Base-by-base conservation (phyloP, 1,139 yeast genomes). In the Candida neerlandica region DNA sequence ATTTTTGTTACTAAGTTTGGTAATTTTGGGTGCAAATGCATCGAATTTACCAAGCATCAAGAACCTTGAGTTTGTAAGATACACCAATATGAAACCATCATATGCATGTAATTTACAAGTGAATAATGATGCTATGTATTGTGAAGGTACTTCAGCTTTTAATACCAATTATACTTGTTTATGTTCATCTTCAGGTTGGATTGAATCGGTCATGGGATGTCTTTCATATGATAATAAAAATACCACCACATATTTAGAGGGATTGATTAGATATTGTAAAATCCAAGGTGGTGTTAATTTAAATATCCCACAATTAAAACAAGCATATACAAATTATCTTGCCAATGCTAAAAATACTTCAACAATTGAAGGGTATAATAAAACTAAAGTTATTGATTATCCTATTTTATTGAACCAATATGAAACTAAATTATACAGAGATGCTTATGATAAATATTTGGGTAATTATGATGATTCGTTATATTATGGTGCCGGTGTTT, bases 401-500 rank as follows among this genome's bases (percentile, higher is more conserved):
- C 50, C 52, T 2, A 21, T 49, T 4, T 11, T 30, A 16, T 37
- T 46, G 10, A 29, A 29, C 14, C 23, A n/a, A 12, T n/a, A 14
- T 6, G 43, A 32, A 12, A 47, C 34, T n/a, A 9, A 46, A 21
- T 33, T 44, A 29, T 41, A 39, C 29, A 32, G 39, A 32, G 34
- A 29, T 15, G 50, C 52, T 1, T 50, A 47, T 35, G 38, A 41
- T 4, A 39, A 38, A 29, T 50, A 40, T 49, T 54, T 67, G 38
- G 73, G 73, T 6, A 71, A 70, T 50, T 72, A 65, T 51, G 62
- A 65, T 48, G 60, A 65, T 44, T 72, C 83, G 3, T 67, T 76
- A 48, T 78, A 65, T 53, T 72, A 76, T 55, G 86, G 86, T 12
- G 62, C 72, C 19, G 84, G 75, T 2, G 49, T 75, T 23, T 55